Percentiles rank a stretch among this genome's conserved stretches.
These are phyloP conservation scores for Umbelopsis isabellina DNA, from an alignment of 192 early-diverging fungal genomes.

Conservation along the genomic window DNA sequence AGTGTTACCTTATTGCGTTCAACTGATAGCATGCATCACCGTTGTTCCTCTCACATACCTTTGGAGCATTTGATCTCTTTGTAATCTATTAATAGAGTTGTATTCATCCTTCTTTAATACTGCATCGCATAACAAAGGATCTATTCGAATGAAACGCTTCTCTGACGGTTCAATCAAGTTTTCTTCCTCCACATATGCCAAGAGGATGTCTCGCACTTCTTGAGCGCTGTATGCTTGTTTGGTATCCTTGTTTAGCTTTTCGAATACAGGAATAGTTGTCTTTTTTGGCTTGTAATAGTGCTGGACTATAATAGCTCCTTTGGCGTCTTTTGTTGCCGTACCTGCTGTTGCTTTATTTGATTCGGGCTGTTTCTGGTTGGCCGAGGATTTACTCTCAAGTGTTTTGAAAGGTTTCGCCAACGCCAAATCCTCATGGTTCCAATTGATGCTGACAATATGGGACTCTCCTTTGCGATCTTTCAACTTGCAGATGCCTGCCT, in stretches of 20 bases:
- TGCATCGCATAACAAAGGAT: constrained; percentile 66
- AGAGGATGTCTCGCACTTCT: constrained; percentile 60
- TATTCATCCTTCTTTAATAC: constrained; percentile 72
- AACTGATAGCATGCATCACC: neutral
- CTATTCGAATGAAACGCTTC: constrained; percentile 63
- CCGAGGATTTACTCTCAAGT: constrained; percentile 12
- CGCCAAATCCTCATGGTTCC: constrained; percentile 46
- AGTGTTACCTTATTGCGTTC: neutral
- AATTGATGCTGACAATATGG: constrained; percentile 60
- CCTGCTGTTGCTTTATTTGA: neutral
- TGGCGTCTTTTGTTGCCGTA: neutral
- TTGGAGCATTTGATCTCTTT: constrained; percentile 60
- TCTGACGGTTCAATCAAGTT: constrained; percentile 55
- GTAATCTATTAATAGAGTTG: constrained; percentile 51
- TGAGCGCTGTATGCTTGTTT: constrained; percentile 52
- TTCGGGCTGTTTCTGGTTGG: neutral
- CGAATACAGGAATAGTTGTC: constrained; percentile 9
- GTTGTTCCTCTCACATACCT: constrained; percentile 16
- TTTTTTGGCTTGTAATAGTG: constrained; percentile 32
- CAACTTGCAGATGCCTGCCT: constrained; percentile 77
- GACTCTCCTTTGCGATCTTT: constrained; percentile 79
- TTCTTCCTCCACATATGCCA: constrained; percentile 66
- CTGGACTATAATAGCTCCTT: neutral
- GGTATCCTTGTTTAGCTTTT: neutral
- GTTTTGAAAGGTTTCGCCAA: constrained; percentile 29